Evolutionary conservation across 73 alveolate genomes (phyloP), one percentile per base, ranked within the genome.

Genomic region (Effrenium voratum): DNA sequence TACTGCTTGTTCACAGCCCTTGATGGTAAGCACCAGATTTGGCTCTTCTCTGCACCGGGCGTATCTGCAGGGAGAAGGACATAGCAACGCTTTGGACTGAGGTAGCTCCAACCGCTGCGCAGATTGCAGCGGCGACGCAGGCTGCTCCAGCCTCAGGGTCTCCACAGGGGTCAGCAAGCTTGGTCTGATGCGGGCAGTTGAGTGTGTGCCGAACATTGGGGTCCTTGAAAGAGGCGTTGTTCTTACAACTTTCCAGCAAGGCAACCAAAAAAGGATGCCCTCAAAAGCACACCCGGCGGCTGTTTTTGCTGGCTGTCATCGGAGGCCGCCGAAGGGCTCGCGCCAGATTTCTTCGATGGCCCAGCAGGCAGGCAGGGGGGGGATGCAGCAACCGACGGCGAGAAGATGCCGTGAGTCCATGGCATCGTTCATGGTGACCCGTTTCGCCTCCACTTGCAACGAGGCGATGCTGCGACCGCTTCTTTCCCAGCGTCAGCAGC

Each of bases 31-130:
- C n/a, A n/a, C n/a, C n/a, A n/a, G n/a, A n/a, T n/a, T n/a, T n/a
- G n/a, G n/a, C n/a, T n/a, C n/a, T n/a, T n/a, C n/a, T n/a, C n/a
- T n/a, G n/a, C n/a, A n/a, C n/a, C n/a, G n/a, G n/a, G n/a, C n/a
- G n/a, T n/a, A n/a, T n/a, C n/a, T n/a, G n/a, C n/a, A n/a, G n/a
- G n/a, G n/a, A n/a, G n/a, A n/a, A n/a, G n/a, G n/a, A n/a, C n/a
- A n/a, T n/a, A n/a, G n/a, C n/a, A n/a, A 70, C 15, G 8, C 47
- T 47, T 12, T 28, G 32, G 24, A 50, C 84, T 38, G 34, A 88
- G 95, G 95, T 85, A 34, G 60, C 85, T 34, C 95, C 95, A 28
- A 88, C 95, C 38, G 66, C 95, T 28, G 95, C 80, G 50, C 95
- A 88, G 72, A 70, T 88, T 52, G 95, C 95, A 16, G 76, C 85